phyloP scores from a whole-genome alignment of 768 basidiomycete genomes.

The Amanita rubescens region DNA sequence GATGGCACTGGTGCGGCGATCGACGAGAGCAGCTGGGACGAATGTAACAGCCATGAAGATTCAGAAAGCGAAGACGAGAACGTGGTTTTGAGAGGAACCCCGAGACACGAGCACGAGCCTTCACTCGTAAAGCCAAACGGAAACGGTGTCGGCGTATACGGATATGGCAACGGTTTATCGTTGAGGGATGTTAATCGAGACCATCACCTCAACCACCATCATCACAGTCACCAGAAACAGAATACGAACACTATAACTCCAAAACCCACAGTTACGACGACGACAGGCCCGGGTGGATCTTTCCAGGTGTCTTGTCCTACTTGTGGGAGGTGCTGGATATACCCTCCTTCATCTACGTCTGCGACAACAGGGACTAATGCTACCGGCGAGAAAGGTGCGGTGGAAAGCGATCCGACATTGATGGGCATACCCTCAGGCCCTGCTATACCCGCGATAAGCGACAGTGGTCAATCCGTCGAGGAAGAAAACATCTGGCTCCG shows the following conservation, averaged over 20 bases:
- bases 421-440: not conserved
- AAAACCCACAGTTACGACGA: not conserved
- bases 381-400: not conserved
- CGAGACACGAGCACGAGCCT: not conserved
- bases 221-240: not conserved
- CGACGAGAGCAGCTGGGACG: not conserved
- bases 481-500: constrained; percentile 67
- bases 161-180: not conserved
- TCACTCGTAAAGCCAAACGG: not conserved
- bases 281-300: not conserved
- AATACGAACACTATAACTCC: not conserved
- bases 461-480: constrained; percentile 3
- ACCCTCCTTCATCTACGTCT: constrained; percentile 15
- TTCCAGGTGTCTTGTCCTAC: constrained; percentile 31
- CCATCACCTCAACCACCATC: not conserved
- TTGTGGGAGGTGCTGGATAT: constrained; percentile 37
- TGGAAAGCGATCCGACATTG: not conserved
- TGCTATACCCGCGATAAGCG: not conserved
- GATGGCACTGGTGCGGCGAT: not conserved
- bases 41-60: not conserved
- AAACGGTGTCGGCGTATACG: not conserved
- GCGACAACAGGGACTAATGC: constrained; percentile 2
- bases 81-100: not conserved
- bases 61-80: not conserved
- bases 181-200: constrained; percentile 3